Base-by-base conservation (phyloP, 768 basidiomycete species). In the Exsudoporus frostii region DNA sequence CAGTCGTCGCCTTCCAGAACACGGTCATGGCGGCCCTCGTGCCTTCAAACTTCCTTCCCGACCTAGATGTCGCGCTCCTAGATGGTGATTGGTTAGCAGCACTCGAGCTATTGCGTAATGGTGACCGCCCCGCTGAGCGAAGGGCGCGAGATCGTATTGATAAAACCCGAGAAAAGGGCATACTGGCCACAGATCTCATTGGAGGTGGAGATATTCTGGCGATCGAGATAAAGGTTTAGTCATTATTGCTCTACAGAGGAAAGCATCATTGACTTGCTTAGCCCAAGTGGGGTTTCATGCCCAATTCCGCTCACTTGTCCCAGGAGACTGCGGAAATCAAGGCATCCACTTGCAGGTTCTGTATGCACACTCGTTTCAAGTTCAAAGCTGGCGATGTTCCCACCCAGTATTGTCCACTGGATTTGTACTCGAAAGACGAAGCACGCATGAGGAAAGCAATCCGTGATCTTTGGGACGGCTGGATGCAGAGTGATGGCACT, bases 231-330 rank as follows among this genome's bases (percentile, higher is more conserved):
- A 98, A 98, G 84, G 96, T 92, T 54, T 55, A 67, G 55, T 48
- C 42, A 25, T 42, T 40, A 20, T 27, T 24, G 22, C 19, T 57
- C 15, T 43, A 34, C 37, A 19, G 43, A n/a, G 30, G 25, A 41
- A 38, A 41, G 24, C 33, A 24, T 43, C 43, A 30, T 33, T 15
- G 1, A 41, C 34, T 43, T 50, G 49, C 30, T 5, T 65, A 97
- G 96, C 96, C 96, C 30, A 99, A 99, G 76, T 99, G 96, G 95
- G 92, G 85, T 4, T 97, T 99, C 70, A 71, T 98, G 36, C 93
- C 96, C 3, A 77, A 75, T 30, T 64, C 78, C 6, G 58, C 62
- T 2, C 78, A 86, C 69, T 75, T 94, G 34, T 87, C 92, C 7
- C 60, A 75, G 4, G 70, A 73, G 36, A 88, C 85, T 1, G 75